Evolutionary conservation across 148 eudicot species (phyloP).

Genomic region (Amaranthus cruentus): DNA sequence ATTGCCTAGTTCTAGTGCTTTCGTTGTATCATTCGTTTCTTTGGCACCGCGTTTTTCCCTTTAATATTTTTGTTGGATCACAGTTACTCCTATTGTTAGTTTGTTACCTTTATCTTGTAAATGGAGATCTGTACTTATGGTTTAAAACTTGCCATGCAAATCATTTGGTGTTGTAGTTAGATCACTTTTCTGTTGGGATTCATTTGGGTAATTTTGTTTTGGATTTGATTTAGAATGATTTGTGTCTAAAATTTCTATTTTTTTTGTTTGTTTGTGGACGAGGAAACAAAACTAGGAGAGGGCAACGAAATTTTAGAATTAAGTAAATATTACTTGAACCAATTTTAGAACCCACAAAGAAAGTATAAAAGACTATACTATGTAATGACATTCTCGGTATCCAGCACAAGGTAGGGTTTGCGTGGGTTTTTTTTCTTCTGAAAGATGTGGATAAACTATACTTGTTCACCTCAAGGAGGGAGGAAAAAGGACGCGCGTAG

Average conservation of each 20-base stretch:
- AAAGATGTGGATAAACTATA: too few relatives aligned
- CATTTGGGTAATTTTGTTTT: neutral
- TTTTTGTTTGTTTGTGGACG: too few relatives aligned
- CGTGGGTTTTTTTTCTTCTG: too few relatives aligned
- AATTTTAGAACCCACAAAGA: too few relatives aligned
- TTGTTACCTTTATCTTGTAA: slow-evolving; percentile 9
- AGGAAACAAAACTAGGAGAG: too few relatives aligned
- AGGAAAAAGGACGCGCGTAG: too few relatives aligned
- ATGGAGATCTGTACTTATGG: slow-evolving; percentile 1
- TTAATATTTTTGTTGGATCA: neutral
- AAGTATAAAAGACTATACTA: too few relatives aligned
- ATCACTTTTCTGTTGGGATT: neutral
- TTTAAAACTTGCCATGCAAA: neutral
- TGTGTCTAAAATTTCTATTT: neutral
- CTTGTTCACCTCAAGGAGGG: too few relatives aligned
- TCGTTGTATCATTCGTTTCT: neutral
- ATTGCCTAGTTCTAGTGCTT: neutral
- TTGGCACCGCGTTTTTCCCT: neutral
- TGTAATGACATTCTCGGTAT: too few relatives aligned
- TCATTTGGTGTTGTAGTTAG: neutral
- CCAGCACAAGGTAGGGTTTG: too few relatives aligned
- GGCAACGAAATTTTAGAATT: too few relatives aligned
- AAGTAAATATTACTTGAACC: too few relatives aligned
- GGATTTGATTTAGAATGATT: neutral
- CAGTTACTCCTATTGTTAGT: neutral